Evolutionary conservation across 768 basidiomycete genomes (phyloP).

Genomic region (Russula brevipes): DNA sequence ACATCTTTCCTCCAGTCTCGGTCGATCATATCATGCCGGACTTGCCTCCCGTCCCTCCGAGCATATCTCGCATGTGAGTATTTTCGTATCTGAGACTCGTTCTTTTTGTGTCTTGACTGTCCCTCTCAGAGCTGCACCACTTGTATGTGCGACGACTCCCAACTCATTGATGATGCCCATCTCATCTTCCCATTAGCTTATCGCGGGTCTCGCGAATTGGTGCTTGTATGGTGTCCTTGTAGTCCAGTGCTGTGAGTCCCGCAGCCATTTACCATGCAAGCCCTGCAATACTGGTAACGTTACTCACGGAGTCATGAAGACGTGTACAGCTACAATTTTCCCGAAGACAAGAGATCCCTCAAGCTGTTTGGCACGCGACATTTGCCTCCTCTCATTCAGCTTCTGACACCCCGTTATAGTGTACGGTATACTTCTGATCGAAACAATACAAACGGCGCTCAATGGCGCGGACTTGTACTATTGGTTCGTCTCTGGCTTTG

Average conservation of each 20-base stretch:
- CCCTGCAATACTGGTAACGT: neutral
- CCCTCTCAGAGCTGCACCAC: neutral
- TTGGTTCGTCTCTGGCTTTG: slow-evolving; percentile 31
- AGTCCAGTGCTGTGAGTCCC: slow-evolving; percentile 30
- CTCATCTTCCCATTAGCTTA: neutral
- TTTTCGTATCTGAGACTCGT: too few species aligned
- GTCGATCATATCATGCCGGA: too few species aligned
- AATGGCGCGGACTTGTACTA: slow-evolving; percentile 29
- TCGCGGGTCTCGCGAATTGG: slow-evolving; percentile 27
- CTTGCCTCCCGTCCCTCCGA: too few species aligned
- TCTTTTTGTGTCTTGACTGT: too few species aligned
- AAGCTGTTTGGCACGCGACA: slow-evolving; percentile 1
- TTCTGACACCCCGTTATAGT: slow-evolving; percentile 23
- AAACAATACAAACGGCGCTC: slow-evolving; percentile 29
- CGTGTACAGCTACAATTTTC: slow-evolving; percentile 14
- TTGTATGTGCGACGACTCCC: neutral
- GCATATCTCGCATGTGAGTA: too few species aligned
- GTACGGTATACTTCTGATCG: slow-evolving; percentile 27
- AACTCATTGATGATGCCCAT: neutral
- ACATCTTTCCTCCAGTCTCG: too few species aligned
- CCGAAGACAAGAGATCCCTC: neutral
- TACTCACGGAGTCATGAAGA: slow-evolving; percentile 2
- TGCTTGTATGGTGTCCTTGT: slow-evolving; percentile 29
- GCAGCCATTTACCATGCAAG: too few species aligned
- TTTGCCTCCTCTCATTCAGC: neutral